Conservation (phyloP, 257 asterid genomes). For the Solanum neorickii region DNA sequence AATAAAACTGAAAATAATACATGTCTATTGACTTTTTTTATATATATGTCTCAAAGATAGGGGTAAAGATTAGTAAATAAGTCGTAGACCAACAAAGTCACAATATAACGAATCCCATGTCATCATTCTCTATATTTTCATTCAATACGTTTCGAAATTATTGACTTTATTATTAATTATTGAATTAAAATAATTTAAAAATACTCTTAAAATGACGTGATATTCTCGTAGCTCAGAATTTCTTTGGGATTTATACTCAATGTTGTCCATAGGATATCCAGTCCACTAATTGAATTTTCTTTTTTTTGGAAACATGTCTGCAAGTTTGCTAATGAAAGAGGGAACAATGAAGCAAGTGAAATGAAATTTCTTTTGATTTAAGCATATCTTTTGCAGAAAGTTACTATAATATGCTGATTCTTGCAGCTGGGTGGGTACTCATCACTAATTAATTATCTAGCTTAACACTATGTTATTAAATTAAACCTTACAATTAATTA, state of each 20-base stretch:
- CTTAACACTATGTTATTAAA: neutral
- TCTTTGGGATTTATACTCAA: neutral
- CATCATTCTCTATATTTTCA: neutral
- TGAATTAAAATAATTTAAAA: neutral
- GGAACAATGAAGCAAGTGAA: neutral
- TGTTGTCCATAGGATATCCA: neutral
- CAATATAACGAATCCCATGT: neutral
- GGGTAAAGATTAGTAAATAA: neutral
- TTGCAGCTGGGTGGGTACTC: neutral
- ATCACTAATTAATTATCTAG: neutral
- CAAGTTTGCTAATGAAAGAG: neutral
- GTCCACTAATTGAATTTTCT: neutral
- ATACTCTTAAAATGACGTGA: neutral
- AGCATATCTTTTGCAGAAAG: neutral
- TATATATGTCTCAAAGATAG: accelerated
- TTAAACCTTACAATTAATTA: neutral
- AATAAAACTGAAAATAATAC: neutral
- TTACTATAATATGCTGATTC: neutral
- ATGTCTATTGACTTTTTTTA: neutral
- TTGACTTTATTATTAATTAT: neutral
- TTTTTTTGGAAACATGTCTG: neutral
- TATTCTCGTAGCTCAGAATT: neutral
- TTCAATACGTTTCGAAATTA: neutral
- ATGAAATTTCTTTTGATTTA: neutral
- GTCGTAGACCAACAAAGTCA: accelerated